Evolutionary conservation across 2,329 filamentous ascomycete genomes (phyloP), one percentile per base, ranked within the genome.

Genomic region (Cladosporium sp.): DNA sequence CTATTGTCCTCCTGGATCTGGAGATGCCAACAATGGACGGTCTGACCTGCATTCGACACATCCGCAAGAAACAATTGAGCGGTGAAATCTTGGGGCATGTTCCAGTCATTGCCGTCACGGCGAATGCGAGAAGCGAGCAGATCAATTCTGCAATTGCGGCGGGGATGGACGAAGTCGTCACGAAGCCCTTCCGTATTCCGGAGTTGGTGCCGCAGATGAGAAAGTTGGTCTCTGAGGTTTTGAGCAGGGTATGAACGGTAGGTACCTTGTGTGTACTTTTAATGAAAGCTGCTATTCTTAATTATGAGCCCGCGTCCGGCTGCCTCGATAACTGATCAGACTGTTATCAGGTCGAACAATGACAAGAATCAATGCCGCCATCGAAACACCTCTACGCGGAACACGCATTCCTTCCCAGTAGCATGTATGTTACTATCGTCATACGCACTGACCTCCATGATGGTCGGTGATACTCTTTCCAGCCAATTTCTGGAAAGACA

Each of bases 21-120:
- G 90, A 92, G 73, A 92, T 93, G 90, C 91, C 91, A 0, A 84
- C 92, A 52, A 92, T 93, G 91, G 89, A 92, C 72, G 91, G 91
- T 41, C 86, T 90, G 75, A 88, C 88, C 3, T 92, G 90, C 68
- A 87, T 90, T 11, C 82, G 84, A 52, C 84, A 81, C 65, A 92
- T 93, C 61, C 84, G 91, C 30, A 83, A 88, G 64, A 80, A 90
- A 14, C 88, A 93, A 74, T 79, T 78, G 52, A 81, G 85, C 51
- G 86, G 86, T 15, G 84, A 81, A 21, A 85, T 91, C 59, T 80
- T 84, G 21, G 79, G 81, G 60, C 88, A 91, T 71, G 85, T 92
- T 8, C 89, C 89, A 2, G 90, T 92, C 70, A 90, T 92, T 71
- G 89, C 88, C 15, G 88, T 91, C n/a, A 93, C 90, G 21, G 91